Percentiles rank a stretch among this genome's conserved stretches.
These are phyloP conservation scores for Fraxinus velutina DNA, from an alignment of 305 asterid species.

Conservation along the genomic window DNA sequence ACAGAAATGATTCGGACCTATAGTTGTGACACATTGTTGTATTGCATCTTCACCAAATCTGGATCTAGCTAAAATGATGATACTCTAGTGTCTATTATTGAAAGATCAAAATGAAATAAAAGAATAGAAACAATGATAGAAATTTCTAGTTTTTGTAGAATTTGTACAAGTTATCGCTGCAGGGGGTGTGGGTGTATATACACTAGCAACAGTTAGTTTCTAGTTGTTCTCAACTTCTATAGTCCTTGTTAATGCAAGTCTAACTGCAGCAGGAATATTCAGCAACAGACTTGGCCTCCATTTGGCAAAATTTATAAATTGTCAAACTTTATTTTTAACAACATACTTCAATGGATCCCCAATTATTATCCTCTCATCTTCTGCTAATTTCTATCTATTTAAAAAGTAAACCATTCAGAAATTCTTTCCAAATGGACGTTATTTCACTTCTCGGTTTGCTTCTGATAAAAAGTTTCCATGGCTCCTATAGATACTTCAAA, in stretches of 20 bases:
- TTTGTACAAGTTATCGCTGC: background rate
- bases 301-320: no score
- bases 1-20: background rate
- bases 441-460: background rate
- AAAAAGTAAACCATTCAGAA: background rate
- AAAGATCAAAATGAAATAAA: background rate
- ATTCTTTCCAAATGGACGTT: background rate
- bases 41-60: background rate
- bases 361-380: background rate
- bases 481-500: background rate
- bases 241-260: background rate
- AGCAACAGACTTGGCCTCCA: background rate
- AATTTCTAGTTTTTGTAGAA: background rate
- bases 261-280: background rate
- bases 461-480: background rate
- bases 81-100: background rate
- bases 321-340: background rate
- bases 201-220: background rate
- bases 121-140: background rate
- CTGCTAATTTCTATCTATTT: no score
- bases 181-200: background rate
- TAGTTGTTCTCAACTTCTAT: background rate
- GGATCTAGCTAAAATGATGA: constrained; percentile 1
- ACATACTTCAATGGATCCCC: background rate
- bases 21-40: background rate